A percentile compares a stretch with the other conserved stretches of the same genome.
These are phyloP conservation scores for Pistacia vera DNA, from an alignment of 345 rosid species.

Conservation along the genomic window DNA sequence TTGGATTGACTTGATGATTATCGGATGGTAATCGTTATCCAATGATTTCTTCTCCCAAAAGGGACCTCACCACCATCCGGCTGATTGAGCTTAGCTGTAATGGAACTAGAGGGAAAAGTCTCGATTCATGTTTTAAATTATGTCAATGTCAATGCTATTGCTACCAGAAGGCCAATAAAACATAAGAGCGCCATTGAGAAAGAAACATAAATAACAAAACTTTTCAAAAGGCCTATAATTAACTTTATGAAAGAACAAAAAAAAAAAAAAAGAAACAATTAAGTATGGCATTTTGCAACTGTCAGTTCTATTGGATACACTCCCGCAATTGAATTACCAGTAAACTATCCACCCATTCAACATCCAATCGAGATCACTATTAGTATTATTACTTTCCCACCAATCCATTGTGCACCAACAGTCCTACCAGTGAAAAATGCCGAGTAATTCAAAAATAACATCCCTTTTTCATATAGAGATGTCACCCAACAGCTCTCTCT, in stretches of 20 bases:
- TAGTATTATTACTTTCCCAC: slow-evolving; percentile 26
- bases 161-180: too few species aligned
- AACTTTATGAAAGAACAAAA: slow-evolving; percentile 1
- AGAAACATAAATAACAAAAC: background rate
- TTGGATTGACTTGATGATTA: background rate
- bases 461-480: slow-evolving; percentile 27
- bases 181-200: too few species aligned
- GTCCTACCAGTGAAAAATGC: slow-evolving; percentile 46
- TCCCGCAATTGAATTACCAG: slow-evolving; percentile 10
- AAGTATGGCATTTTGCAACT: slow-evolving; percentile 46
- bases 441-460: slow-evolving; percentile 24
- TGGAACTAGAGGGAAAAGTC: too few species aligned
- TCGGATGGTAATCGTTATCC: background rate
- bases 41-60: background rate
- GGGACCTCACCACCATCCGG: background rate
- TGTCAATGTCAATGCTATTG: too few species aligned
- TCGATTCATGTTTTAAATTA: too few species aligned
- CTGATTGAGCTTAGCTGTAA: too few species aligned
- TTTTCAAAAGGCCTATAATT: slow-evolving; percentile 18
- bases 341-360: slow-evolving; percentile 13
- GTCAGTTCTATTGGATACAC: slow-evolving; percentile 44
- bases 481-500: slow-evolving; percentile 17
- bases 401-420: slow-evolving; percentile 29
- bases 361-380: slow-evolving; percentile 18
- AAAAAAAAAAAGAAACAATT: slow-evolving; percentile 5